These are phyloP conservation scores for Solanum aculeatissimum DNA, from an alignment of 305 asterid species.

Conservation along the genomic window DNA sequence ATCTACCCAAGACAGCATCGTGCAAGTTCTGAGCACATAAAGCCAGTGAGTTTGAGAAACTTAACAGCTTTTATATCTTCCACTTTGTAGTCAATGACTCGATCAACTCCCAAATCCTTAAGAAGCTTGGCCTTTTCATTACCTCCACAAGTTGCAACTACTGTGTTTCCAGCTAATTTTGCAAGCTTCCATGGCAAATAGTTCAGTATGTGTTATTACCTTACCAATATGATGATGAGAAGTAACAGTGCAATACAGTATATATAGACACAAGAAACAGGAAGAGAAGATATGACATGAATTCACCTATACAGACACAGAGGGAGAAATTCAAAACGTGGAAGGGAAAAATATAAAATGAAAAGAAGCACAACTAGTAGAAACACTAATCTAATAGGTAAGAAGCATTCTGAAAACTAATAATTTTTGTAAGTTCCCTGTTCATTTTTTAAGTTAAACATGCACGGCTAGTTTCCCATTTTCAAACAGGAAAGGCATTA, in stretches of 20 bases:
- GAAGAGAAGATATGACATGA: neutral
- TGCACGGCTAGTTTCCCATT: neutral
- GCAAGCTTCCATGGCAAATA: slow-evolving; percentile 56
- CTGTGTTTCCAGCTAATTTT: slow-evolving; percentile 86
- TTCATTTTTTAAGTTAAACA: neutral
- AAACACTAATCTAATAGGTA: neutral
- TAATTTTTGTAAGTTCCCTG: neutral
- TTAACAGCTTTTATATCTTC: slow-evolving; percentile 68
- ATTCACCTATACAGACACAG: neutral
- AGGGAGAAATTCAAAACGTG: neutral
- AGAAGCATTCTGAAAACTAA: neutral
- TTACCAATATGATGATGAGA: neutral
- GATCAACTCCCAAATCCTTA: slow-evolving; percentile 82
- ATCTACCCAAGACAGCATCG: neutral
- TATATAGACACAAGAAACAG: neutral
- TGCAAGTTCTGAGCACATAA: neutral
- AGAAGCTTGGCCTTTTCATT: slow-evolving; percentile 78
- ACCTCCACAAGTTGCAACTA: slow-evolving; percentile 95
- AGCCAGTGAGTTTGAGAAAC: neutral
- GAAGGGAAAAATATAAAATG: neutral
- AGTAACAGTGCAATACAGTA: neutral
- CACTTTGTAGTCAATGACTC: slow-evolving; percentile 74
- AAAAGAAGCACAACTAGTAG: neutral
- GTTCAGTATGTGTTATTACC: slow-evolving; percentile 8
- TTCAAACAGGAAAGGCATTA: neutral